These are phyloP conservation scores for Cruciata laevipes DNA, from an alignment of 257 asterid species.

Conservation along the genomic window DNA sequence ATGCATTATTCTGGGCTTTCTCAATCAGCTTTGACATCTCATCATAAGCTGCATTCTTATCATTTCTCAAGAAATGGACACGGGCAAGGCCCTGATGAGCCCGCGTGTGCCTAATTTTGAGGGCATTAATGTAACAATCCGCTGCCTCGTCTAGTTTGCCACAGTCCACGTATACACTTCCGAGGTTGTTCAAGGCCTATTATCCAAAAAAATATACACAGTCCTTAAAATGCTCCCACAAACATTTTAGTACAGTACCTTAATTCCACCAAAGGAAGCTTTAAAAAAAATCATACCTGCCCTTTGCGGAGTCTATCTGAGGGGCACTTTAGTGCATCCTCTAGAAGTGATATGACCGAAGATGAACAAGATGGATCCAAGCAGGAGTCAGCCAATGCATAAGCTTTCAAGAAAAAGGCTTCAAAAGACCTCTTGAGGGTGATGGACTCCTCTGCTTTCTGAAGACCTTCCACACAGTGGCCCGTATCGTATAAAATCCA, in stretches of 20 bases:
- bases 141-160: constrained; percentile 86
- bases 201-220: background rate
- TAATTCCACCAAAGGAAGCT: background rate
- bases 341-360: constrained; percentile 77
- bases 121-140: constrained; percentile 95
- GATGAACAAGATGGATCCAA: constrained; percentile 90
- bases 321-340: constrained; percentile 95
- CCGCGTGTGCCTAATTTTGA: constrained; percentile 84
- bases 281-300: constrained; percentile 50
- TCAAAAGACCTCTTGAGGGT: constrained; percentile 87
- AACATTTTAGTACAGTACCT: background rate
- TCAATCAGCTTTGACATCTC: constrained; percentile 93
- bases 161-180: constrained; percentile 89
- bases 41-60: constrained; percentile 76
- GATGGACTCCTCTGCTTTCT: constrained; percentile 93
- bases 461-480: constrained; percentile 90
- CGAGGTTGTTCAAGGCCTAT: constrained; percentile 96
- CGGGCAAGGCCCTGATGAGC: constrained; percentile 99
- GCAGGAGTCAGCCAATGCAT: constrained; percentile 97
- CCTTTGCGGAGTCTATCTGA: constrained; percentile 99
- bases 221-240: background rate
- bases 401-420: constrained; percentile 97
- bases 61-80: constrained; percentile 75
- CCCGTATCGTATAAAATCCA: constrained; percentile 97
- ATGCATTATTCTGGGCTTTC: constrained; percentile 80